Base-by-base conservation (phyloP, 176 grass and related monocot genomes). In the Paspalum notatum region DNA sequence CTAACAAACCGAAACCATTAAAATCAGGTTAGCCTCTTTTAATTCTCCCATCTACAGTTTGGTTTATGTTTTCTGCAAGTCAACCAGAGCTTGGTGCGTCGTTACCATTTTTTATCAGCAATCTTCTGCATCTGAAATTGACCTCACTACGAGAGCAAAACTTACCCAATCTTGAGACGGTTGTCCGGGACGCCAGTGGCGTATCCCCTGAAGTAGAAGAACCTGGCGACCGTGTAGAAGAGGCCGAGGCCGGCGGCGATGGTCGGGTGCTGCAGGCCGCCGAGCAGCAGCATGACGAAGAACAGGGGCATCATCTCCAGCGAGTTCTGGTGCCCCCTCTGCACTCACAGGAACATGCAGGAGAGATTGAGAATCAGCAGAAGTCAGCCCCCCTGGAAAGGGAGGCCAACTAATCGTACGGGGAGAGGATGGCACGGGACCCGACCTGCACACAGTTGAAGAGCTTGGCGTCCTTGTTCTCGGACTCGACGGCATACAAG, bases 311-410 rank as follows among this genome's bases (percentile, higher is more conserved):
- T 95, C 85, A 79, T 74, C 79, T 99, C 96, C 16, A 99, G 80
- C 80, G 92, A 91, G 90, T 99, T 99, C 90, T 99, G 96, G 78
- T 99, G 96, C 6, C 96, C 96, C 79, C 96, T 95, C 96, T 99
- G 90, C 71, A 62, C 24, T 62, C 18, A 40, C 52, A 37, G 18
- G 4, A 47, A 12, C 39, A 7, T 5, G 5, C 41, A 46, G 37
- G 17, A 9, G 22, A 45, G 1, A 3, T 32, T 32, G 32, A 32
- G 32, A 32, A 32, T 32, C 32, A 32, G 32, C 1, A 32, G 32
- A 32, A 32, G 2, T 32, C 32, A 32, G 32, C 32, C 32, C 32
- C 32, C 32, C 3, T n/a, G n/a, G 32, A 32, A 32, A 32, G n/a
- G n/a, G n/a, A 32, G 32, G 32, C 32, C 32, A 54, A 53, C 15